These are phyloP conservation scores for Phytopythium helicoides DNA, from an alignment of 352 stramenopile genomes.

Conservation along the genomic window DNA sequence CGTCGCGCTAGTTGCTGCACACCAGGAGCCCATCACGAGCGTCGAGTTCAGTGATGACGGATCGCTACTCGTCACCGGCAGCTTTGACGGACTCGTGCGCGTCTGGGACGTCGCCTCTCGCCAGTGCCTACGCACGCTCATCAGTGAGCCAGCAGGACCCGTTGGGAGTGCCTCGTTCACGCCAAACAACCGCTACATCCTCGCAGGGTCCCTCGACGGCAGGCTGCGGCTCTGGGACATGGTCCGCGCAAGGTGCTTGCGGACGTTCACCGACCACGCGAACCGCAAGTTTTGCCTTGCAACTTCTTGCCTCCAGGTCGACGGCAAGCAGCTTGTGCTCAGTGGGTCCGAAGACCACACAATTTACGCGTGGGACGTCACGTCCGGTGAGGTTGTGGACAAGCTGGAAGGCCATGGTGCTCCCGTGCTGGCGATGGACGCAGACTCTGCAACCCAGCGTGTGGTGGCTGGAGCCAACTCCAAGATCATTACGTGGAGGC, in stretches of 20 bases:
- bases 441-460: slow-evolving; percentile 57
- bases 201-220: slow-evolving; percentile 91
- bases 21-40: slow-evolving; percentile 95
- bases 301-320: slow-evolving; percentile 74
- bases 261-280: slow-evolving; percentile 67
- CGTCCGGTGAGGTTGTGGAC: slow-evolving; percentile 63
- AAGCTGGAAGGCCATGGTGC: slow-evolving; percentile 66
- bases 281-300: slow-evolving; percentile 89
- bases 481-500: slow-evolving; percentile 51
- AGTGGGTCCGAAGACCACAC: slow-evolving; percentile 92
- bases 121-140: slow-evolving; percentile 94
- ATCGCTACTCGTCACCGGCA: slow-evolving; percentile 88
- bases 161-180: slow-evolving; percentile 89
- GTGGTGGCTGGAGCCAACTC: slow-evolving; percentile 84
- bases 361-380: slow-evolving; percentile 92
- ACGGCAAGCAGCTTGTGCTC: slow-evolving; percentile 43
- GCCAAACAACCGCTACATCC: slow-evolving; percentile 93
- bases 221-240: slow-evolving; percentile 92
- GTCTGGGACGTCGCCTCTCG: slow-evolving; percentile 97
- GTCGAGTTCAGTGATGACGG: slow-evolving; percentile 94
- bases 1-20: slow-evolving; percentile 87
- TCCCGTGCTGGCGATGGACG: slow-evolving; percentile 87
- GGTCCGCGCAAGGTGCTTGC: slow-evolving; percentile 51
- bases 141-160: slow-evolving; percentile 53
- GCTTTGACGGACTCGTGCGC: slow-evolving; percentile 80